A percentile compares a stretch with the other conserved stretches of the same genome.
phyloP scores from a whole-genome alignment of 345 rosid genomes.

The Gossypium longicalyx region DNA sequence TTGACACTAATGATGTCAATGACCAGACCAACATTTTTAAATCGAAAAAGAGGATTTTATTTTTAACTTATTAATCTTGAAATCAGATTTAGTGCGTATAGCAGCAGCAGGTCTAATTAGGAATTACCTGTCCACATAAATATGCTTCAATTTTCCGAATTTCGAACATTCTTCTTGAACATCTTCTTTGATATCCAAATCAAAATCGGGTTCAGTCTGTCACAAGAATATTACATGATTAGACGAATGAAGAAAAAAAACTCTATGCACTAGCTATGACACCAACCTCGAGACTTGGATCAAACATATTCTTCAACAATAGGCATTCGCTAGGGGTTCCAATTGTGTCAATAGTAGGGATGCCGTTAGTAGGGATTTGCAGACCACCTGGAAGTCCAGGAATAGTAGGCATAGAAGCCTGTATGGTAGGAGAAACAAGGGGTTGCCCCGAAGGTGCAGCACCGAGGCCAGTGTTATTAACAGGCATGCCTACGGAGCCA shows the following conservation, averaged over 20 bases:
- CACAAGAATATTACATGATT: conserved; percentile 7
- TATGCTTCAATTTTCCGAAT: conserved; percentile 69
- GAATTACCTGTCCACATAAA: conserved; percentile 73
- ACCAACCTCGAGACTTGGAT: conserved; percentile 73
- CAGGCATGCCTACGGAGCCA: conserved; percentile 33
- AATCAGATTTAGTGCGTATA: neutral
- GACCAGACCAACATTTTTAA: no score
- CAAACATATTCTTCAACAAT: conserved; percentile 90
- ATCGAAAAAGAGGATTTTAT: no score
- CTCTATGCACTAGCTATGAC: neutral
- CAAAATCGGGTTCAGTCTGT: conserved; percentile 86
- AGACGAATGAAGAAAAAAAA: neutral
- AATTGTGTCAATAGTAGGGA: conserved; percentile 48
- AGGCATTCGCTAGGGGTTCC: conserved; percentile 82
- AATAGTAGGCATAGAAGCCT: conserved; percentile 42
- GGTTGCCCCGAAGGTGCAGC: conserved; percentile 41
- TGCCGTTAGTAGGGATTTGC: conserved; percentile 36
- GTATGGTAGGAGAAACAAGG: conserved; percentile 46
- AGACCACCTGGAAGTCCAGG: conserved; percentile 54
- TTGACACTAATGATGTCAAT: no score
- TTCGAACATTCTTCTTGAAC: conserved; percentile 79
- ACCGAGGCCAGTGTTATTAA: conserved; percentile 45
- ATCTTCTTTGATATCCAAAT: conserved; percentile 86
- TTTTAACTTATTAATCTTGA: no score
- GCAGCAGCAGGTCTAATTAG: neutral